phyloP scores from a whole-genome alignment of 2,329 filamentous ascomycete species.

The Calonectria pauciramosa region DNA sequence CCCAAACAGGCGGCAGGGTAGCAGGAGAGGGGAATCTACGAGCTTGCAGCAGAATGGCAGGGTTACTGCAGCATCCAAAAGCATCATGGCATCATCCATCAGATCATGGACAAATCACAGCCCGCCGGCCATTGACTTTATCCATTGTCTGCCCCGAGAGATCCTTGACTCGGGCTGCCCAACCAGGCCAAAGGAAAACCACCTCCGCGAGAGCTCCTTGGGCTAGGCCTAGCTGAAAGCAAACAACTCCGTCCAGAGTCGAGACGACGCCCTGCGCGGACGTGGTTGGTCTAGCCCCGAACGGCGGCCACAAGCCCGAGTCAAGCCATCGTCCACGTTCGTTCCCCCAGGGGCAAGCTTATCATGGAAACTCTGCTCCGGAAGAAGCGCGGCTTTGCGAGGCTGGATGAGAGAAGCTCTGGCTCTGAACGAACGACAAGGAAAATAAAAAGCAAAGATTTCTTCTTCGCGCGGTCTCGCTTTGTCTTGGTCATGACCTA shows the following conservation, averaged over 20 bases:
- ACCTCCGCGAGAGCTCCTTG: conserved; percentile 12
- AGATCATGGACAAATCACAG: conserved; percentile 16
- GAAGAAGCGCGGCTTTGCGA: not conserved
- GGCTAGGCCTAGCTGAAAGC: conserved; percentile 6
- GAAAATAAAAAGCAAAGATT: not conserved
- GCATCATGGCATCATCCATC: conserved; percentile 20
- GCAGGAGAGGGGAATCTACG: not conserved
- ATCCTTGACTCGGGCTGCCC: not conserved
- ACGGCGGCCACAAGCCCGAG: conserved; percentile 22
- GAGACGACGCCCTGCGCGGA: not conserved
- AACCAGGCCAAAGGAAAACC: conserved; percentile 11
- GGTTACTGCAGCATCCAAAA: conserved; percentile 3
- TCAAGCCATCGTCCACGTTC: conserved; percentile 13
- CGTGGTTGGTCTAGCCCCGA: conserved; percentile 21
- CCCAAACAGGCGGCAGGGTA: not conserved
- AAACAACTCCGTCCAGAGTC: conserved; percentile 1
- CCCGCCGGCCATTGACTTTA: conserved; percentile 19
- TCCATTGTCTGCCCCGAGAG: not conserved
- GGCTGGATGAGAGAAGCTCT: not conserved
- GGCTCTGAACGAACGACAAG: not conserved
- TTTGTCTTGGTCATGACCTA: conserved; percentile 15
- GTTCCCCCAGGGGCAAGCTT: conserved; percentile 1
- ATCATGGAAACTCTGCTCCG: not conserved
- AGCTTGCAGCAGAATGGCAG: conserved; percentile 1
- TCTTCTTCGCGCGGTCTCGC: not conserved